Evolutionary conservation across 2,329 filamentous ascomycete genomes (phyloP), one percentile per base, ranked within the genome.

Genomic region (Pseudogymnoascus sp.): DNA sequence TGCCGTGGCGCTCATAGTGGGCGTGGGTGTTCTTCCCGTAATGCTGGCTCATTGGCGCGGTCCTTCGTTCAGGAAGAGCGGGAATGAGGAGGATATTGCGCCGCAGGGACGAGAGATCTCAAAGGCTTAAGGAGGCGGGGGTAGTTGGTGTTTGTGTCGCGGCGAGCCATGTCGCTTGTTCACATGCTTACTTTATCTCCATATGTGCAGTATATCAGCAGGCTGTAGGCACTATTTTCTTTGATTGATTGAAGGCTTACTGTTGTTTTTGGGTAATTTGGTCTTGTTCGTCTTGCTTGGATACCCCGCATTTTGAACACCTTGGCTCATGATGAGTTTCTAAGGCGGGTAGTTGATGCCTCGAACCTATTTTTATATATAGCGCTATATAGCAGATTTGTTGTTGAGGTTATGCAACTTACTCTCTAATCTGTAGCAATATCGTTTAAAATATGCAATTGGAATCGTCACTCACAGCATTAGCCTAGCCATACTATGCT

Each of bases 1-100:
- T 4, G 71, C 72, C 63, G 70, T 70, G 38, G 76, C 67, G 0
- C 70, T 78, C n/a, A 72, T 78, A 12, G 69, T 72, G 14, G 74
- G 67, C 11, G 69, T 71, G 41, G 70, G 71, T 16, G 66, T 76
- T 7, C 10, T 73, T 14, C 72, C 75, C 1, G 72, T 69, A 10
- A 65, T 74, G 1, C 68, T 72, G 2, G 59, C 75, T 37, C 75
- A 77, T 26, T 67, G 62, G 59, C 46, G 46, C n/a, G 46, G 46
- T 3, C 46, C 46, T 11, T 53, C 46, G 16, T 53, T 53, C 6
- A 53, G 46, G 26, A 53, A 53, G 14, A 16, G 3, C 14, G n/a
- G 46, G 2, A 10, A 53, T 2, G 46, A 53, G 24, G 46, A 53
- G 28, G n/a, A 53, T 31, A 16, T 31, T 31, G 8, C 11, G 14